A percentile compares a stretch with the other conserved stretches of the same genome.
Evolutionary conservation across 495 filamentous ascomycete species (phyloP).

Genomic region (Penicillium atrosanguineum): DNA sequence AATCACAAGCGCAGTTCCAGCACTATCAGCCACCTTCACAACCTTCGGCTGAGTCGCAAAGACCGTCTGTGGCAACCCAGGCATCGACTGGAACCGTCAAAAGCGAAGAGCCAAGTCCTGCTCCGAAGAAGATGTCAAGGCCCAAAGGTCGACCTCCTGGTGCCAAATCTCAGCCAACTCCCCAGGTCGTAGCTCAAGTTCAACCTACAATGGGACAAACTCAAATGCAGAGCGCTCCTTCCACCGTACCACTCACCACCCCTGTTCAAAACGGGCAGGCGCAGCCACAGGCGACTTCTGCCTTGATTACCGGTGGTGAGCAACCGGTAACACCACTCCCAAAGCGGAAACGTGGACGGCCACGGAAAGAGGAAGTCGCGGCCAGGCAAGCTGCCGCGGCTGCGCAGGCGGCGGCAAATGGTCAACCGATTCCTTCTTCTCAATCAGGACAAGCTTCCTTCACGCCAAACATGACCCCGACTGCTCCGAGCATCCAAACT

Average conservation of each 20-base stretch:
- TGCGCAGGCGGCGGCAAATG: conserved; percentile 17
- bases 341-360: conserved; percentile 29
- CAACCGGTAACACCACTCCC: conserved; percentile 9
- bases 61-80: conserved; percentile 5
- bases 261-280: conserved; percentile 19
- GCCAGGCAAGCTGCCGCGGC: conserved; percentile 23
- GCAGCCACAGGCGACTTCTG: not conserved
- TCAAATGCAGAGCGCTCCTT: not conserved
- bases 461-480: conserved; percentile 21
- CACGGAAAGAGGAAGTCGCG: conserved; percentile 27
- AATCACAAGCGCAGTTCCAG: conserved; percentile 18
- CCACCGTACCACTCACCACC: not conserved
- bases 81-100: conserved; percentile 6
- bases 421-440: conserved; percentile 10
- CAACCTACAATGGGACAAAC: not conserved
- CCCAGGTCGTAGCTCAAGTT: conserved; percentile 4
- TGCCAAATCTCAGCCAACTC: conserved; percentile 7
- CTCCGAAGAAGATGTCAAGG: conserved; percentile 25
- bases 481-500: conserved; percentile 10
- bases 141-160: conserved; percentile 10
- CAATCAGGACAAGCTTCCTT: conserved; percentile 26
- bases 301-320: conserved; percentile 2
- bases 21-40: conserved; percentile 26
- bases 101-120: conserved; percentile 17
- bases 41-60: not conserved